phyloP scores from a whole-genome alignment of 257 asterid species.

The Buddleja alternifolia region DNA sequence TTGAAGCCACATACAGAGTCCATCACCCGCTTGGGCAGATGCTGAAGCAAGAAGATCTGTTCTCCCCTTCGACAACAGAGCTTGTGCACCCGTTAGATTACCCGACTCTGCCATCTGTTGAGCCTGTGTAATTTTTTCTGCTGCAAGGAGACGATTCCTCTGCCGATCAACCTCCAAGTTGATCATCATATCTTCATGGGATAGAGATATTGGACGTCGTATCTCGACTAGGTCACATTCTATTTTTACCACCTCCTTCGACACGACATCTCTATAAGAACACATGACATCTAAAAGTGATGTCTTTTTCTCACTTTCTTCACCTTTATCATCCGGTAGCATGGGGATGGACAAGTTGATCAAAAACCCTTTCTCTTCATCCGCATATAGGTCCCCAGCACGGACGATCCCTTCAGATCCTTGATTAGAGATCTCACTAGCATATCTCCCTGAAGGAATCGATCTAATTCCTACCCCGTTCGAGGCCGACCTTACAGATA shows the following conservation, averaged over 20 bases:
- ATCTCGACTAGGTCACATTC: constrained; percentile 39
- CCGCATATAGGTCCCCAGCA: constrained; percentile 35
- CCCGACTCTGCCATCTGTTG: constrained; percentile 42
- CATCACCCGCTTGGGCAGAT: constrained; percentile 30
- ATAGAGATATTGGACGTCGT: constrained; percentile 14
- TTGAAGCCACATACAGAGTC: constrained; percentile 29
- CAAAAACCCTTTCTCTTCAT: constrained; percentile 39
- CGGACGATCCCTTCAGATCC: constrained; percentile 25
- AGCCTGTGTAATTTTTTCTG: constrained; percentile 38
- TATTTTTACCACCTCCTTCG: constrained; percentile 25
- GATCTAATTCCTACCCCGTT: constrained; percentile 28
- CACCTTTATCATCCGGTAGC: neutral
- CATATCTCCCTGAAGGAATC: constrained; percentile 34
- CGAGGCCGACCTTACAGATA: constrained; percentile 29
- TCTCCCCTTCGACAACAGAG: constrained; percentile 20
- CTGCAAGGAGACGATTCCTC: constrained; percentile 37
- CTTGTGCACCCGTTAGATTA: constrained; percentile 27
- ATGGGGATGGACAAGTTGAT: constrained; percentile 29
- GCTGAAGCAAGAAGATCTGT: neutral
- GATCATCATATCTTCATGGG: constrained; percentile 20
- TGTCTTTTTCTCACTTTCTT: constrained; percentile 20
- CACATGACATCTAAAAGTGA: constrained; percentile 33
- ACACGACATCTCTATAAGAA: constrained; percentile 30
- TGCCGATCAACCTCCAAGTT: constrained; percentile 43
- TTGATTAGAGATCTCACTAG: constrained; percentile 23